Base-by-base conservation (phyloP, 306 rosid species). In the Rubus parviflorus region DNA sequence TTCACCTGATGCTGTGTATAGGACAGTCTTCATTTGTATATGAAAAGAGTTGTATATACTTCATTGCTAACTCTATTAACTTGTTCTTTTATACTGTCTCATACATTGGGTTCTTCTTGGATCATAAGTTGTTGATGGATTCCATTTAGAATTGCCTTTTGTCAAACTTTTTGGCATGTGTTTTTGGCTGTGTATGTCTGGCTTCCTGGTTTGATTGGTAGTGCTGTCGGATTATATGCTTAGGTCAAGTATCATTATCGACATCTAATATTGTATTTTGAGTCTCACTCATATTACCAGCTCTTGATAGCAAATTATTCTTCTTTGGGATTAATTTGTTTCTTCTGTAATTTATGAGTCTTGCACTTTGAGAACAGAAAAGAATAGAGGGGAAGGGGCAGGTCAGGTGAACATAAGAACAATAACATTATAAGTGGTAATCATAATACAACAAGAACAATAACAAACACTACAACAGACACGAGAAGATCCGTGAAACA, bases 1-100 rank as follows among this genome's bases (percentile, higher is more conserved):
- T 37, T 43, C 25, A 51, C 23, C 69, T 65, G 17, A 45, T 63
- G 43, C 15, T 76, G 84, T 81, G 37, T 45, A 76, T 64, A 45
- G 19, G 35, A n/a, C 62, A 58, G 25, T 41, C 45, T 22, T 62
- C 65, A 2, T 11, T 20, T 56, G 22, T 38, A 15, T 35, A 22
- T 54, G 68, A 74, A 62, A 37, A 42, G 40, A 66, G 61, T 45
- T 4, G 13, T 72, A 40, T 66, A 41, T 51, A 30, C 63, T 22
- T 40, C 46, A 22, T 51, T 79, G 37, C 48, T 65, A 53, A 54
- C 68, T 42, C 7, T 54, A 53, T 49, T 30, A 30, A 30, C 35
- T 30, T 30, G 35, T 53, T 41, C 13, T 17, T 46, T 35, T 68
- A 30, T 23, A 41, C 20, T 65, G 78, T 48, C 47, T 5, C 4